Conservation (phyloP, 1,284 basidiomycete species). For the Termitomyces sp. region DNA sequence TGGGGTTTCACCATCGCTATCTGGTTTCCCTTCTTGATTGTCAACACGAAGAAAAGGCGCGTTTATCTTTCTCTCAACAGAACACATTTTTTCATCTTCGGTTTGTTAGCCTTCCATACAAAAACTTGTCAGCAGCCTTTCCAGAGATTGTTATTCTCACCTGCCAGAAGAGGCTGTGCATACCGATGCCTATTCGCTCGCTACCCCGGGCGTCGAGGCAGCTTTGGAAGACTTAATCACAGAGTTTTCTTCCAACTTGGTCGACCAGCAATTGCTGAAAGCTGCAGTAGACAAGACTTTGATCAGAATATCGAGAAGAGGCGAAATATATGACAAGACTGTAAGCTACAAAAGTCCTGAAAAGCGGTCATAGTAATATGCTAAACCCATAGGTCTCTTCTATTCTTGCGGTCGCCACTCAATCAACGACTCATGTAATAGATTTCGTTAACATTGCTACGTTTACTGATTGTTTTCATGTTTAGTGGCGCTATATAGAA, state of each 20-base stretch:
- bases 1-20: slow-evolving; percentile 61
- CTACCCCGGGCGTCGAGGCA: slow-evolving; percentile 38
- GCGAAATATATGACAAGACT: slow-evolving; percentile 42
- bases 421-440: slow-evolving; percentile 67
- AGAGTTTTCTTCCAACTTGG: slow-evolving; percentile 41
- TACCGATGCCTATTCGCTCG: slow-evolving; percentile 53
- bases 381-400: slow-evolving; percentile 42
- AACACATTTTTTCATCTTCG: slow-evolving; percentile 8
- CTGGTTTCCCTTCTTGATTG: slow-evolving; percentile 73
- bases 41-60: slow-evolving; percentile 89
- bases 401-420: slow-evolving; percentile 65
- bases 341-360: slow-evolving; percentile 29
- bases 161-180: slow-evolving; percentile 59
- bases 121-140: slow-evolving; percentile 73
- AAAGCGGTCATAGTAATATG: slow-evolving; percentile 5
- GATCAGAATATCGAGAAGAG: slow-evolving; percentile 38
- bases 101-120: slow-evolving; percentile 78
- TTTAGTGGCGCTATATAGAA: slow-evolving; percentile 87
- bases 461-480: slow-evolving; percentile 1
- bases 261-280: slow-evolving; percentile 40
- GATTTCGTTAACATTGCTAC: not conserved
- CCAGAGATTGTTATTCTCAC: slow-evolving; percentile 60
- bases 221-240: slow-evolving; percentile 41
- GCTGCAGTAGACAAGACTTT: slow-evolving; percentile 37
- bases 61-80: not conserved